Conservation (phyloP, 1,284 basidiomycete genomes). For the Puccinia hordei region DNA sequence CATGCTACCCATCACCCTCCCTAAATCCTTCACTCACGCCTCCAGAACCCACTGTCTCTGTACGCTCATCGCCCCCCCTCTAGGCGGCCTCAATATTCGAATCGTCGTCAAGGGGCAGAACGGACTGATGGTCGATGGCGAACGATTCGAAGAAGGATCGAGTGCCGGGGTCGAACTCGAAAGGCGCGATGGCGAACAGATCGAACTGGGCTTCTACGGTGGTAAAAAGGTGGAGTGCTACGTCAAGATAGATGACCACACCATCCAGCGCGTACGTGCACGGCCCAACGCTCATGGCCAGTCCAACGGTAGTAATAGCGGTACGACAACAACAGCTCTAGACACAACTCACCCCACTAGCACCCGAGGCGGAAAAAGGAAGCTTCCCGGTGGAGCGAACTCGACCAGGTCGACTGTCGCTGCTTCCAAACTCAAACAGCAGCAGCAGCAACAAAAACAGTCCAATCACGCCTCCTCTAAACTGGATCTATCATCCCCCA, state of each 20-base stretch:
- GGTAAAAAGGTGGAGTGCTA: constrained; percentile 48
- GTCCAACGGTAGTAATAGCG: neutral
- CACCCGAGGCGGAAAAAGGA: constrained; percentile 13
- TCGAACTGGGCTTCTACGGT: constrained; percentile 47
- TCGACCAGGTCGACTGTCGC: neutral
- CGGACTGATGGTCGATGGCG: constrained; percentile 47
- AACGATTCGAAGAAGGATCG: constrained; percentile 36
- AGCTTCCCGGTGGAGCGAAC: neutral
- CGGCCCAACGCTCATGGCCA: constrained; percentile 1
- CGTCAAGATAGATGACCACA: constrained; percentile 41
- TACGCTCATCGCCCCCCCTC: constrained; percentile 46
- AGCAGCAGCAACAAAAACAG: neutral
- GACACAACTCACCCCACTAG: neutral
- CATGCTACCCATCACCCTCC: constrained; percentile 34
- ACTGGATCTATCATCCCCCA: constrained; percentile 2
- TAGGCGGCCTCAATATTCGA: constrained; percentile 38
- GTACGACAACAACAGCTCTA: neutral
- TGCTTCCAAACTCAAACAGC: neutral
- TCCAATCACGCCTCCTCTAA: neutral
- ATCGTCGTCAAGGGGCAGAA: constrained; percentile 51
- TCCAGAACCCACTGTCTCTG: constrained; percentile 48
- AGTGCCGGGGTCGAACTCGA: constrained; percentile 46
- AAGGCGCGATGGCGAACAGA: constrained; percentile 44
- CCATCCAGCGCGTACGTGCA: neutral
- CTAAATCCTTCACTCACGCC: constrained; percentile 50